These are phyloP conservation scores for Oldenlandia corymbosa DNA, from an alignment of 257 asterid genomes.

Conservation along the genomic window DNA sequence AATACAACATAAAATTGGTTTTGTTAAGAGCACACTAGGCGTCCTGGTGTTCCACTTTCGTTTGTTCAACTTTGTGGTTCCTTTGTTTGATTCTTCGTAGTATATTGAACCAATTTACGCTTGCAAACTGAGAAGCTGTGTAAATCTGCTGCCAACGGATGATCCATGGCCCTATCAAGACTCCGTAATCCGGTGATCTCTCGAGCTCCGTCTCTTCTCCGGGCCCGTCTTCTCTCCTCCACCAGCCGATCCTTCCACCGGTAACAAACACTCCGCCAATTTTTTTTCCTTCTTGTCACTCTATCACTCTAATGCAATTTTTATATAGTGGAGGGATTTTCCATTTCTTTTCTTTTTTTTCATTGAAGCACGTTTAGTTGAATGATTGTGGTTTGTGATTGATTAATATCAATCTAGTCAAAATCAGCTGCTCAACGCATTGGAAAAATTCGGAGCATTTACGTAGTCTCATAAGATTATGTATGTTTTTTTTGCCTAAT, in stretches of 20 bases:
- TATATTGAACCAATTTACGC: background rate
- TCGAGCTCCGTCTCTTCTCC: conserved; percentile 66
- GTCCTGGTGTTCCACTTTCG: too few relatives aligned
- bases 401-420: background rate
- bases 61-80: too few relatives aligned
- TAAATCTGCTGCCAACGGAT: too few relatives aligned
- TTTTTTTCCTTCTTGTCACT: background rate
- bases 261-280: conserved; percentile 22
- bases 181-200: conserved; percentile 75
- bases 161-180: conserved; percentile 90
- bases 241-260: conserved; percentile 41
- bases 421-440: conserved; percentile 1
- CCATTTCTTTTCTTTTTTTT: background rate
- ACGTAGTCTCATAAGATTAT: background rate
- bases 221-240: conserved; percentile 56
- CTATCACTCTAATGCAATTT: background rate
- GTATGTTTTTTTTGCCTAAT: background rate
- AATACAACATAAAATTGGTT: too few relatives aligned
- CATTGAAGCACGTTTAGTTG: too few relatives aligned
- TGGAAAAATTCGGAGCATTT: background rate
- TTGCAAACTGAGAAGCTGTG: conserved; percentile 18
- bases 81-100: background rate
- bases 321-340: background rate
- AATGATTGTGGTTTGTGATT: too few relatives aligned
- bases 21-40: too few relatives aligned